phyloP scores from a whole-genome alignment of 164 flowering plant species.

The Hamamelis virginiana region DNA sequence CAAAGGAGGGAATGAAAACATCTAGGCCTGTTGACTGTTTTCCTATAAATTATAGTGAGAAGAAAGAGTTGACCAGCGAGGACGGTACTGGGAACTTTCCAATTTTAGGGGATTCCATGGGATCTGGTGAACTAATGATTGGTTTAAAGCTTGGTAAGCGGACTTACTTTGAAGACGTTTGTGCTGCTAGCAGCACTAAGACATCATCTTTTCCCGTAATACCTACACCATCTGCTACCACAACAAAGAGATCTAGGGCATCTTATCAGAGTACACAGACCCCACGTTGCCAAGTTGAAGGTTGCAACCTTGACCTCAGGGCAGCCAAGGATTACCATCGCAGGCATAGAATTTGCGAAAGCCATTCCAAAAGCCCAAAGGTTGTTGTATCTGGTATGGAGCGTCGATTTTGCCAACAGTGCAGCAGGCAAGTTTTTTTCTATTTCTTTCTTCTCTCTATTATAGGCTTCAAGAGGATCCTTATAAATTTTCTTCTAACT shows the following conservation, averaged over 20 bases:
- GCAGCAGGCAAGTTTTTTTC: slow-evolving; percentile 68
- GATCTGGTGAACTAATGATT: slow-evolving; percentile 62
- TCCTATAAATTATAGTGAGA: slow-evolving; percentile 26
- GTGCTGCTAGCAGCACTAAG: slow-evolving; percentile 33
- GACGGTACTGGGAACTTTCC: slow-evolving; percentile 40
- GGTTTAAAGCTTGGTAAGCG: slow-evolving; percentile 81
- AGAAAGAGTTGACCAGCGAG: slow-evolving; percentile 26
- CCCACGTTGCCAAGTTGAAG: slow-evolving; percentile 75
- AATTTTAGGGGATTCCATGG: slow-evolving; percentile 42
- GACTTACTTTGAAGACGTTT: slow-evolving; percentile 66
- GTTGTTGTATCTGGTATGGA: slow-evolving; percentile 68
- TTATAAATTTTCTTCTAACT: not conserved
- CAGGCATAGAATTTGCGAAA: slow-evolving; percentile 75
- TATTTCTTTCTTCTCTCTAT: too few relatives aligned
- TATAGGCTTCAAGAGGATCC: too few relatives aligned
- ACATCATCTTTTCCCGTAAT: slow-evolving; percentile 31
- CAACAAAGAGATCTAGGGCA: slow-evolving; percentile 53
- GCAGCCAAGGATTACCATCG: slow-evolving; percentile 85
- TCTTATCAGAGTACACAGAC: slow-evolving; percentile 30
- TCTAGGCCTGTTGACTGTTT: slow-evolving; percentile 26
- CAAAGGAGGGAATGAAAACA: slow-evolving; percentile 41
- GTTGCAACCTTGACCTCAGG: slow-evolving; percentile 74
- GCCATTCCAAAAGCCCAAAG: slow-evolving; percentile 70
- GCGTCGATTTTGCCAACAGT: slow-evolving; percentile 90
- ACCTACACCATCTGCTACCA: slow-evolving; percentile 29